Evolutionary conservation across 495 filamentous ascomycete species (phyloP).

Genomic region (Penicillium steckii): DNA sequence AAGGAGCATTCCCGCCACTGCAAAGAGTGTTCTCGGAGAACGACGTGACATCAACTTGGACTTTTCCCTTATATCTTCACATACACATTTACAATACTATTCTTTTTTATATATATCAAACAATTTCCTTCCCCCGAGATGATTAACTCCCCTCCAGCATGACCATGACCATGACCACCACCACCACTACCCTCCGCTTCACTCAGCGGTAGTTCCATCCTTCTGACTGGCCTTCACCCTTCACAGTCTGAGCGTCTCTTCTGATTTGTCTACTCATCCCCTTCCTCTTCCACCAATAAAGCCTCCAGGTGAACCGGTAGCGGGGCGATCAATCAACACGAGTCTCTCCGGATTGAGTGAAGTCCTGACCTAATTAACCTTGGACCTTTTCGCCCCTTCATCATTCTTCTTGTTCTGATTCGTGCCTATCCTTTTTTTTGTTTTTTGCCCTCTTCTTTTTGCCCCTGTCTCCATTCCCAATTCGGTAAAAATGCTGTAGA

Average conservation of each 20-base stretch:
- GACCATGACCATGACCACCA: neutral
- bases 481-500: neutral
- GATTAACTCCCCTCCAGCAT: too few relatives aligned
- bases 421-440: neutral
- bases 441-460: neutral
- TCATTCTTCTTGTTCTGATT: neutral
- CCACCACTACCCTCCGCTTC: neutral
- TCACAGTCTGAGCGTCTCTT: constrained; percentile 4
- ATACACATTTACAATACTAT: too few relatives aligned
- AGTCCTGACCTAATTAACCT: neutral
- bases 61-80: too few relatives aligned
- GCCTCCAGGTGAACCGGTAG: neutral
- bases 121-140: too few relatives aligned
- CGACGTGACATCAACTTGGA: too few relatives aligned
- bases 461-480: neutral
- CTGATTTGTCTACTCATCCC: constrained; percentile 7
- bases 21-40: too few relatives aligned
- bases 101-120: too few relatives aligned
- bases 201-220: constrained; percentile 1
- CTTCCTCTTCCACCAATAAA: constrained; percentile 8
- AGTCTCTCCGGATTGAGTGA: neutral
- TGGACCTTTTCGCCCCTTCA: neutral
- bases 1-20: neutral
- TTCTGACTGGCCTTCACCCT: constrained; percentile 2
- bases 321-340: constrained; percentile 18